A percentile compares a stretch with the other conserved stretches of the same genome.
Conservation (phyloP, 371 early-diverging fungal genomes). For the Neoconidiobolus thromboides region DNA sequence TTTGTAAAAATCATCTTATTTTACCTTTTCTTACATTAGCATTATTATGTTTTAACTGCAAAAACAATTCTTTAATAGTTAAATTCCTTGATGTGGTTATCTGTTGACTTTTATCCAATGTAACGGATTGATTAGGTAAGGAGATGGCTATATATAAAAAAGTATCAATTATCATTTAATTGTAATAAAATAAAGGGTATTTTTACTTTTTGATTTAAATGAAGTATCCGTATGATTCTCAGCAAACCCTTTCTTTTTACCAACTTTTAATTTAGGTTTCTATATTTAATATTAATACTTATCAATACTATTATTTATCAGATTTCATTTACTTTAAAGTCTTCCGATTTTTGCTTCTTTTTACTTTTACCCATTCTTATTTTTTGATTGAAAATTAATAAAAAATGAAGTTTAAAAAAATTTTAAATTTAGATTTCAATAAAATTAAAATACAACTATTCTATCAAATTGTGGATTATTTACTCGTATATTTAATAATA, state of each 20-base stretch:
- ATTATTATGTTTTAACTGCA: background rate
- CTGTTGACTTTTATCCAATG: background rate
- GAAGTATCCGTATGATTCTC: background rate
- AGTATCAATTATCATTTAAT: background rate
- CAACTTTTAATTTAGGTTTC: constrained; percentile 1
- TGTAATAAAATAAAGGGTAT: background rate
- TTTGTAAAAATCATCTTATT: background rate
- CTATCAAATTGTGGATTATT: no score
- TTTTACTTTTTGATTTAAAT: background rate
- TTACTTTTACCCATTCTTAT: no score
- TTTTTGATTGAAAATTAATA: no score
- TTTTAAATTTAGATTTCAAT: no score
- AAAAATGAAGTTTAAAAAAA: no score
- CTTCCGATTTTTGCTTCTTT: no score
- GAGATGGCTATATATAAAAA: background rate
- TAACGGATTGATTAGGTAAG: background rate
- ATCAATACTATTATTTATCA: no score
- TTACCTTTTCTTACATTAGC: background rate
- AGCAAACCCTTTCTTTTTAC: background rate
- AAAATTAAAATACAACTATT: no score
- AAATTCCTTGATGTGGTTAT: background rate
- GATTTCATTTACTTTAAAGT: no score
- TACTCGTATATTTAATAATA: no score
- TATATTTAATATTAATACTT: background rate
- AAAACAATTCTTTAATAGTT: background rate